Evolutionary conservation across 805 yeast species (phyloP), one percentile per base, ranked within the genome.

Genomic region (Jamesozyma jinghongensis): DNA sequence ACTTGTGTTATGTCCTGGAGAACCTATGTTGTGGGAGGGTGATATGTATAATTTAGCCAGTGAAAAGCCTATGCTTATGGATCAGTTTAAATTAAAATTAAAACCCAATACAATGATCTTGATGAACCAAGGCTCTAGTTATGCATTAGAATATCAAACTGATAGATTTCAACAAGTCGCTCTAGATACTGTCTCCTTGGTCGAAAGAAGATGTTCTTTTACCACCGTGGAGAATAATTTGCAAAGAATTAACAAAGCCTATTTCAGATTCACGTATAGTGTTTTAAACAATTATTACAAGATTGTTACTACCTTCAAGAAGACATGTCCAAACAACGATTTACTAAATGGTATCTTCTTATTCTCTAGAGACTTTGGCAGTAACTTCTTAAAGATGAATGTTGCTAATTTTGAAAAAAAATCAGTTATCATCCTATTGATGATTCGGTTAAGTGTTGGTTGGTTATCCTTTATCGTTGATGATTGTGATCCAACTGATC

Each of bases 391-490:
- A 32, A 69, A 76, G 45, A 72, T 71, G 38, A 69, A 82, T 47
- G 88, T 83, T 40, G 71, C 80, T 3, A 64, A 75, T 2, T 41
- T 51, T 34, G 58, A 58, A 29, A 68, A 81, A 41, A 78, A 85
- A 47, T 77, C 88, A 0, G 71, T 75, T 0, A 72, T 87, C 8
- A 78, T 86, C 20, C 66, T 81, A 64, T 76, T 77, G 50, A 71
- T 92, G 57, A 77, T 92, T 25, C 77, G 78, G 42, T 63, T 86
- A 46, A 75, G 94, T 34, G 77, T 87, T 34, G 90, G 83, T 41
- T 92, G 98, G 98, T 81, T 92, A 14, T 76, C 86, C 42, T 90
- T 87, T 55, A 77, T 92, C 20, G 86, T 90, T 45, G 96, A 92
- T 60, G 97, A 90, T 54, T 92, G 98, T 65, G 79, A 79, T 13